Evolutionary conservation across 129 eudicot genomes (phyloP), one percentile per base, ranked within the genome.

Genomic region (Dittrichia graveolens): DNA sequence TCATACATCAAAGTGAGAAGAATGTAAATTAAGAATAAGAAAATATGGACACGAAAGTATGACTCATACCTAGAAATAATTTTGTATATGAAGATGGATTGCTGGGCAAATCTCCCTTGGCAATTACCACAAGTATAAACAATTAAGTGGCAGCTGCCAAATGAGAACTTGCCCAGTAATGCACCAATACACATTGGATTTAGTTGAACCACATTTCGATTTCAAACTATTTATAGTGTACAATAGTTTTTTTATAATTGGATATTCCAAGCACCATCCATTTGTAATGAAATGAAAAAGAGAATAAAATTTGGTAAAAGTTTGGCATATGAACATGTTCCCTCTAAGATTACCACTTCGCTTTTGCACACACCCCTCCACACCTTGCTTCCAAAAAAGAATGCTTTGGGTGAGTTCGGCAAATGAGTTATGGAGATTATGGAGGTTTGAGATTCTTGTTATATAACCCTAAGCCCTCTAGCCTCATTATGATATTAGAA

Each of bases 101-200:
- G 64, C 53, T 54, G 65, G 75, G 75, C 75, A 70, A 70, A 54
- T 70, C 75, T 70, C 75, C 75, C 55, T 70, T 70, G 75, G 75
- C 75, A 18, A 5, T 41, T 14, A 70, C 11, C 37, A 18, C 52
- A 59, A 11, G 46, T 9, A n/a, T 4, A 45, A 44, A 55, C 39
- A 12, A 24, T 19, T 45, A 60, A 16, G n/a, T n/a, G 60, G 10
- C 7, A 8, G 7, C 69, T 60, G 69, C 68, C 77, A 72, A 72
- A 43, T 0, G 38, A 72, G 77, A 59, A 59, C 47, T 44, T 72
- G 67, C 67, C 77, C 59, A 31, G 1, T 59, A 72, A 72, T 72
- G 35, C 68, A 59, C 39, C 77, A 35, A 45, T 60, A 59, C 77
- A 60, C 12, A 11, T 2, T 37, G 6, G 31, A 53, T 35, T 59